Conservation (phyloP, 73 alveolate genomes). For the Tetrahymena malaccensis region DNA sequence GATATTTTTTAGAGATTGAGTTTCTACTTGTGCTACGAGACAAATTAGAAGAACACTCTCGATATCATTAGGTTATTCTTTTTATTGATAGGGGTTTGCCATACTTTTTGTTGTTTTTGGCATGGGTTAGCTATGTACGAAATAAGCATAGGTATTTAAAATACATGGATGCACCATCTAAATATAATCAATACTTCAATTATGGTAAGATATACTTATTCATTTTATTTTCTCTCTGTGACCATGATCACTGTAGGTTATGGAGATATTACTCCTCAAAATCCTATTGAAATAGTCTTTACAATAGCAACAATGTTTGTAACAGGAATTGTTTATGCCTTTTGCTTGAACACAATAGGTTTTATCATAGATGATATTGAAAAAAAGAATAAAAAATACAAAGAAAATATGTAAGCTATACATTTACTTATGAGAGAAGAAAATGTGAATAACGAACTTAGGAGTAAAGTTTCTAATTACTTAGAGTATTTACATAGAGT, state of each 20-base stretch:
- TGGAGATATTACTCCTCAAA: constrained; percentile 41
- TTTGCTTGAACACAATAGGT: constrained; percentile 26
- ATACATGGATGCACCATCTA: neutral
- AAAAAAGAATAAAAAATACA: neutral
- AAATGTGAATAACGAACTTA: neutral
- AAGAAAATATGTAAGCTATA: constrained; percentile 33
- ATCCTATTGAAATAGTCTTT: constrained; percentile 14
- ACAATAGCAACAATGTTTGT: constrained; percentile 27
- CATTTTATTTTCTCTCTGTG: constrained; percentile 24
- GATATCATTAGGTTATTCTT: neutral
- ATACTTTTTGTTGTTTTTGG: neutral
- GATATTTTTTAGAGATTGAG: neutral
- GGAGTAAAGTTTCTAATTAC: neutral
- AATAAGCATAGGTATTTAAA: neutral
- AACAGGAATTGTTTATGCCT: constrained; percentile 23
- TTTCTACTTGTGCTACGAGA: neutral
- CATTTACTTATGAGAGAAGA: constrained; percentile 16
- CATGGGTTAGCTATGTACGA: neutral
- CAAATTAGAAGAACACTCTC: neutral
- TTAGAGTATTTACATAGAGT: neutral
- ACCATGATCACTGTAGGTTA: constrained; percentile 44
- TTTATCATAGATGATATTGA: constrained; percentile 17
- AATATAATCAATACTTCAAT: neutral
- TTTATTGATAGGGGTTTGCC: neutral
- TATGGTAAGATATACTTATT: constrained; percentile 5